Evolutionary conservation across 208 protist species (phyloP).

Genomic region (Vickermania spadyakhi): DNA sequence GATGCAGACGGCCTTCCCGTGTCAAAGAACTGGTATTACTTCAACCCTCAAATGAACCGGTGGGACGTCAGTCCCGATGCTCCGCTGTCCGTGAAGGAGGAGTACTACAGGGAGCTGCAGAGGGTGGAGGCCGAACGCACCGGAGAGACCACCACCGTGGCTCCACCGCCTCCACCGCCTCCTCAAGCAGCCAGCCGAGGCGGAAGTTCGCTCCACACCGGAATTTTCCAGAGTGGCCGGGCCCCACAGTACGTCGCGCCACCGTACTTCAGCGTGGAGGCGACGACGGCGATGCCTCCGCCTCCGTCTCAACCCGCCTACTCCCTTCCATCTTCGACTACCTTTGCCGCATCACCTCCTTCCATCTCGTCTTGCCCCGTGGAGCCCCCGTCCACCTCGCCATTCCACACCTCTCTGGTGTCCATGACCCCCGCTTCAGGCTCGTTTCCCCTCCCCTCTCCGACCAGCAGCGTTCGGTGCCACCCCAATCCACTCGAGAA

Average conservation of each 20-base stretch:
- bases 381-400: no score
- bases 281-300: no score
- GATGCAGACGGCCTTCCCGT: slow-evolving; percentile 78
- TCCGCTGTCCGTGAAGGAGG: slow-evolving; percentile 48
- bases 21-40: slow-evolving; percentile 82
- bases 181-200: slow-evolving; percentile 4
- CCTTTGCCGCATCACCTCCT: not conserved
- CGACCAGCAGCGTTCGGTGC: not conserved
- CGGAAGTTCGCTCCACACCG: slow-evolving; percentile 1
- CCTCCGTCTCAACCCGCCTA: no score
- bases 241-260: slow-evolving; percentile 57
- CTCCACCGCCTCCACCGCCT: slow-evolving; percentile 7
- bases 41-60: slow-evolving; percentile 43
- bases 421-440: no score
- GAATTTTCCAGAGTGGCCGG: slow-evolving; percentile 1
- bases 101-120: slow-evolving; percentile 46
- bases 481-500: slow-evolving; percentile 6
- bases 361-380: not conserved
- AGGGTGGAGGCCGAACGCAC: slow-evolving; percentile 47
- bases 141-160: slow-evolving; percentile 22
- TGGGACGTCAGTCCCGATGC: slow-evolving; percentile 70
- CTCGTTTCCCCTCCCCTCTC: no score
- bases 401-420: no score
- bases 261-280: slow-evolving; percentile 37
- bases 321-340: not conserved